Base-by-base conservation (phyloP, 78 protist genomes). In the Dictyostelium firmibasis region DNA sequence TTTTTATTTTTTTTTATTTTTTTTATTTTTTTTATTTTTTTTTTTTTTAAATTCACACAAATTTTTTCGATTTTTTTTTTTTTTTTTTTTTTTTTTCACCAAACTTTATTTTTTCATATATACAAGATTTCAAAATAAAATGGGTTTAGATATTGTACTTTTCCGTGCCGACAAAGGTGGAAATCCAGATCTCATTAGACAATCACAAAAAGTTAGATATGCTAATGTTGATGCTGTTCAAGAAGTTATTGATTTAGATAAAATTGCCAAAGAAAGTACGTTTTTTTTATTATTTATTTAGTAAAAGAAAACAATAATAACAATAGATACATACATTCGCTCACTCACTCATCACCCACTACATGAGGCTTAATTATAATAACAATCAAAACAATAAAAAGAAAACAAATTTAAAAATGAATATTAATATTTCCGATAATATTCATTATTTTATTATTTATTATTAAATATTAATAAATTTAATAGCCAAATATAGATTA, bases 141-240 rank as follows among this genome's bases (percentile, higher is more conserved):
- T 97, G 98, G 97, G 92, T 70, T 96, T 98, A 29, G 99, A 99
- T 89, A 98, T 99, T 83, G 53, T 50, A 31, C 69, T 87, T 25
- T 96, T 99, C 85, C 98, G 99, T 70, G 94, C 94, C 16, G 97
- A 85, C 5, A 79, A 94, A 88, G 99, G 98, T 33, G 99, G 98
- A 53, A 85, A 98, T 81, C 99, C 98, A 69, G 99, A 98, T 18
- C 10, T 79, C n/a, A 84, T 99, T 35, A 91, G 97, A 16, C 98
- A 98, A 96, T 97, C 98, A 57, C 99, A 98, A 97, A 70, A 98
- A 8, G 78, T 96, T 35, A 92, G 99, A 44, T 79, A 23, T 60
- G 76, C 60, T 31, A 94, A 84, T 62, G 98, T 94, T 0, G 74
- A 44, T 9, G 31, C 92, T 18, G 99, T 99, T 6, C 98, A 98